Evolutionary conservation across 768 basidiomycete genomes (phyloP).

Genomic region (Trametes punicea): DNA sequence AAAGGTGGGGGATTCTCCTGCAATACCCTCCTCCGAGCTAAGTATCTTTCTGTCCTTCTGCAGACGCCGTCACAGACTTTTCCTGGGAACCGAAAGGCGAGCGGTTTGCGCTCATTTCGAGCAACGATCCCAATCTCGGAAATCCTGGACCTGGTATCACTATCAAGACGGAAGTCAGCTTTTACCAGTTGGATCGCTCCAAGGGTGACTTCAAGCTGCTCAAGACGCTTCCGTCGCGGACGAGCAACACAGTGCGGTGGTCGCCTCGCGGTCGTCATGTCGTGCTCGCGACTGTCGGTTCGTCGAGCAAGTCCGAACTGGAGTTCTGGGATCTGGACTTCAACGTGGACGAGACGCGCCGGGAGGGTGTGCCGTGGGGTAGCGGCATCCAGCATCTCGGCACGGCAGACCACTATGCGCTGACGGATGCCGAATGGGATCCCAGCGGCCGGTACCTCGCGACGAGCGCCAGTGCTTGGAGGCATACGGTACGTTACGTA

Average conservation of each 20-base stretch:
- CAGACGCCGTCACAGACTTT: conserved; percentile 93
- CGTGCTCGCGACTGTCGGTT: conserved; percentile 93
- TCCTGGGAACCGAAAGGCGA: conserved; percentile 99
- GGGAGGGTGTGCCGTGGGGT: conserved; percentile 62
- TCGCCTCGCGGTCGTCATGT: conserved; percentile 95
- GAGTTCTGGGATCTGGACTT: conserved; percentile 99
- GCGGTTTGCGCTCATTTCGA: conserved; percentile 93
- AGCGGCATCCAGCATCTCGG: conserved; percentile 81
- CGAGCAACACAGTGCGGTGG: conserved; percentile 94
- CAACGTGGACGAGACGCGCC: conserved; percentile 56
- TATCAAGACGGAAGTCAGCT: conserved; percentile 94
- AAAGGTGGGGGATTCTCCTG: conserved; percentile 88
- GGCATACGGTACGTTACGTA: conserved; percentile 68
- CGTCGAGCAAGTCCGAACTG: conserved; percentile 91
- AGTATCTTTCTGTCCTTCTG: conserved; percentile 5
- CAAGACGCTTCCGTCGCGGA: conserved; percentile 74
- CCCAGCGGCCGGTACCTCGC: conserved; percentile 92
- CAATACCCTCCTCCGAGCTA: too few relatives aligned
- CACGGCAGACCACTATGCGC: conserved; percentile 91
- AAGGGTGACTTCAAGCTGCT: conserved; percentile 95
- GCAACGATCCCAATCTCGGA: conserved; percentile 88
- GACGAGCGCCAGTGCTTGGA: conserved; percentile 93
- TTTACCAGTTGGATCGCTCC: conserved; percentile 88
- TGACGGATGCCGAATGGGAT: conserved; percentile 99
- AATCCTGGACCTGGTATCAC: conserved; percentile 87